phyloP scores from a whole-genome alignment of 1,139 yeast genomes.

The Suhomyces choctaworum region DNA sequence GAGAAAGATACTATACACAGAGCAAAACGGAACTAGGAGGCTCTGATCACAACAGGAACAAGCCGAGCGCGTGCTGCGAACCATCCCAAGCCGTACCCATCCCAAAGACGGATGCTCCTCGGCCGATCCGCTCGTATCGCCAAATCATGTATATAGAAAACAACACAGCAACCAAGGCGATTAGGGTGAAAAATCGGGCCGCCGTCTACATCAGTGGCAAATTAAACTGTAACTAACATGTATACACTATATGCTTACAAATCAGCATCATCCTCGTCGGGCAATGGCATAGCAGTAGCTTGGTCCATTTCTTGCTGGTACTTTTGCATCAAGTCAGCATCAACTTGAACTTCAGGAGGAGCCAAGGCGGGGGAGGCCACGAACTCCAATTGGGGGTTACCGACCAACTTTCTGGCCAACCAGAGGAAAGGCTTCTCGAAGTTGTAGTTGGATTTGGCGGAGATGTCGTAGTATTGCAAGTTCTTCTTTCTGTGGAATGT shows the following conservation, averaged over 20 bases:
- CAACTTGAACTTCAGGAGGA: slow-evolving; percentile 99
- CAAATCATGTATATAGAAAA: too few species aligned
- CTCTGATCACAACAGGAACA: too few species aligned
- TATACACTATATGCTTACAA: slow-evolving; percentile 50
- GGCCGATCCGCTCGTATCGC: too few species aligned
- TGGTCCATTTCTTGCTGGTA: slow-evolving; percentile 99
- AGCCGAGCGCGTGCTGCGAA: too few species aligned
- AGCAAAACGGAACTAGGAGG: too few species aligned
- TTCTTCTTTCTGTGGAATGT: slow-evolving; percentile 99
- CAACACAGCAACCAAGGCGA: too few species aligned
- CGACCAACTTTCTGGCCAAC: slow-evolving; percentile 99
- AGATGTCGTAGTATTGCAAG: slow-evolving; percentile 98
- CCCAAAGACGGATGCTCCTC: too few species aligned
- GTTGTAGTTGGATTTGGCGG: slow-evolving; percentile 99
- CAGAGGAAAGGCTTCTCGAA: slow-evolving; percentile 99
- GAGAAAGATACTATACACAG: too few species aligned
- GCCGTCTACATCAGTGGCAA: too few species aligned
- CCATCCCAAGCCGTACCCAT: too few species aligned
- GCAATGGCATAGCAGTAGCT: slow-evolving; percentile 99
- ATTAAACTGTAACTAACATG: slow-evolving; percentile 6
- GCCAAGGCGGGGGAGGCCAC: slow-evolving; percentile 99
- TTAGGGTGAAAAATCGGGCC: too few species aligned
- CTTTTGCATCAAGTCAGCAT: slow-evolving; percentile 92
- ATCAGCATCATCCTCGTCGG: slow-evolving; percentile 99
- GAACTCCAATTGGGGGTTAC: slow-evolving; percentile 96